Base-by-base conservation (phyloP, 306 rosid genomes). In the Gynostemma pentaphyllum region DNA sequence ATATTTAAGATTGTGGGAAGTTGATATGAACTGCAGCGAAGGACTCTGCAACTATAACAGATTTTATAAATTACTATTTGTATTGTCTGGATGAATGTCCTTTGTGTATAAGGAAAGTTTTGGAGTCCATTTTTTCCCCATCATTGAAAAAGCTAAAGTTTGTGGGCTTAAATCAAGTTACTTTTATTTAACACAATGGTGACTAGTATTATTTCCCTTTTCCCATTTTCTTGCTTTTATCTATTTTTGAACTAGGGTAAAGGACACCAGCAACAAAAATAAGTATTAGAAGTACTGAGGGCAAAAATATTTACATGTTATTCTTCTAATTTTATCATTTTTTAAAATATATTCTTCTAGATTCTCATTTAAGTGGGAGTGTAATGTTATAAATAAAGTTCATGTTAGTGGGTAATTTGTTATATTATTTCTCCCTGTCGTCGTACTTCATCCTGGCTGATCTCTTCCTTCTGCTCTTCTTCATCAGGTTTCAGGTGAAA, bases 401-500 rank as follows among this genome's bases (percentile, higher is more conserved):
- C 2, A 36, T 60, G 13, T 37, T 39, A 22, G 21, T 36, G 47
- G 16, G 13, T 7, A 7, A 37, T 32, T 32, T 59, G 7, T 59
- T 15, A 22, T 60, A 40, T 48, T 60, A 60, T 9, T 39, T 39
- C 37, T 39, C 22, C 6, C 66, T 7, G 37, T 13, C n/a, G 48
- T 4, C 4, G 37, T 61, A 50, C 37, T 61, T n/a, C 26, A 9
- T 40, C 37, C 15, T 61, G 49, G 66, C 51, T 50, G 51, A 51
- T 14, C 50, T 63, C 40, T 45, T 41, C 44, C 37, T 46, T 75
- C 42, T 71, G 30, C 69, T 36, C 37, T 46, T 75, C 42, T 71
- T 26, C 69, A 68, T 49, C 96, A 94, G 99, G 80, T 94, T 94
- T 79, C 99, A 94, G 76, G 99, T 94, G 77, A 94, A 94, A 76